A percentile compares a stretch with the other conserved stretches of the same genome.
phyloP scores from a whole-genome alignment of 2,329 filamentous ascomycete species.

The Aureobasidium mangrovei region DNA sequence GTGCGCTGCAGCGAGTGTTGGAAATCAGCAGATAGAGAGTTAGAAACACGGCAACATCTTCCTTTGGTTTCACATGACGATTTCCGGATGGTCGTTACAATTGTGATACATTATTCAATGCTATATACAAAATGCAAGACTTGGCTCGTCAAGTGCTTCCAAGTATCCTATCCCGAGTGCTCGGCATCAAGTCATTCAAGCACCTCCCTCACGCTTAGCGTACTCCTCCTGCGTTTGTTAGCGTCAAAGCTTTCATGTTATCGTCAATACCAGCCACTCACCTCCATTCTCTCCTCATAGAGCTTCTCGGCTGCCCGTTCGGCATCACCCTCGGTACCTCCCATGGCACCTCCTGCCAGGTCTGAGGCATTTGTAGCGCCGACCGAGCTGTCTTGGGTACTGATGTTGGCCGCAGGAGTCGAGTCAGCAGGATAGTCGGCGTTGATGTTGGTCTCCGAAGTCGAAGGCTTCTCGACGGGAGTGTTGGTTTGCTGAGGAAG shows the following conservation, averaged over 20 bases:
- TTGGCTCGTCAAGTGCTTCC: background rate
- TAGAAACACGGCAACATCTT: background rate
- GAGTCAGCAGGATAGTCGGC: background rate
- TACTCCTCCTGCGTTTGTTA: conserved; percentile 1
- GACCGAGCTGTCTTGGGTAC: background rate
- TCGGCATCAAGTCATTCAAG: background rate
- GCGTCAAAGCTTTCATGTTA: background rate
- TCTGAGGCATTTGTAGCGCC: background rate
- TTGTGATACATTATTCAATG: conserved; percentile 4
- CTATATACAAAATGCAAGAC: background rate
- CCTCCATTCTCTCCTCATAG: conserved; percentile 14
- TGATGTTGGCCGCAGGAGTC: background rate
- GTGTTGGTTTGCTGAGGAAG: conserved; percentile 14
- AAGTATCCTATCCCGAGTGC: no score
- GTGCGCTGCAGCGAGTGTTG: conserved; percentile 33
- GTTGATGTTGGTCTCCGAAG: conserved; percentile 2
- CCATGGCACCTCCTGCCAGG: conserved; percentile 8
- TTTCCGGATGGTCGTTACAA: background rate
- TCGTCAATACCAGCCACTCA: background rate
- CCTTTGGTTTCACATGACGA: no score
- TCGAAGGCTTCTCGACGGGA: conserved; percentile 11
- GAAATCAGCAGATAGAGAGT: conserved; percentile 18
- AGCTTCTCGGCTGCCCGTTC: conserved; percentile 11
- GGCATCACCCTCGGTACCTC: conserved; percentile 1
- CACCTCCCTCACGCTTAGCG: conserved; percentile 11